phyloP scores from a whole-genome alignment of 2,329 filamentous ascomycete species.

The Penicillium nordicum region DNA sequence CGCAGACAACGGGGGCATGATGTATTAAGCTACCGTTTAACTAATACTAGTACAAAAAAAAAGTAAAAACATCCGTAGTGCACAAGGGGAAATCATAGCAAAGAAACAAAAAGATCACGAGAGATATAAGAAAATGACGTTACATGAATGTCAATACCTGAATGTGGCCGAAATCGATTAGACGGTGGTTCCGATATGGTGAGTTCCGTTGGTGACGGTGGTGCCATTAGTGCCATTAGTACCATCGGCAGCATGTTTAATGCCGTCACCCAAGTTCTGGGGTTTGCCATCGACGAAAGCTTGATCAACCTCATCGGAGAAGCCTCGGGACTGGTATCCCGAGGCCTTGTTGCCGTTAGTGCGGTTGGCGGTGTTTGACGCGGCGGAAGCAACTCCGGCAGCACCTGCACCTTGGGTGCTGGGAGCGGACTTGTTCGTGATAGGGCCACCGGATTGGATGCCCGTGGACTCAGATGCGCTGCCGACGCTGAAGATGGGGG shows the following conservation, averaged over 20 bases:
- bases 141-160: background rate
- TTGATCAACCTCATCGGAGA: slow-evolving; percentile 32
- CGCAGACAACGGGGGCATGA: slow-evolving; percentile 17
- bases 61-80: slow-evolving; percentile 8
- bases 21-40: slow-evolving; percentile 24
- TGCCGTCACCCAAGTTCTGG: slow-evolving; percentile 3
- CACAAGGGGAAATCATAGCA: slow-evolving; percentile 27
- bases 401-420: slow-evolving; percentile 23
- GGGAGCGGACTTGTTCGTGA: slow-evolving; percentile 57
- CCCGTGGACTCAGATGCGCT: slow-evolving; percentile 67
- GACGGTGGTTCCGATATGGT: slow-evolving; percentile 2
- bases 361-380: slow-evolving; percentile 3
- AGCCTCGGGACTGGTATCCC: slow-evolving; percentile 26
- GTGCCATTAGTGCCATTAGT: background rate
- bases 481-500: slow-evolving; percentile 86
- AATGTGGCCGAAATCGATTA: background rate
- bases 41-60: slow-evolving; percentile 17
- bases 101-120: slow-evolving; percentile 3
- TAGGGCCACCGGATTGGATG: slow-evolving; percentile 57
- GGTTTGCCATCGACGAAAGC: slow-evolving; percentile 29
- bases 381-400: slow-evolving; percentile 11
- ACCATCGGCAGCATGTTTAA: slow-evolving; percentile 10
- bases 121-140: background rate
- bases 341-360: slow-evolving; percentile 5
- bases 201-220: background rate